These are phyloP conservation scores for Cystobasidium slooffiae DNA, from an alignment of 1,284 basidiomycete genomes.

Conservation along the genomic window DNA sequence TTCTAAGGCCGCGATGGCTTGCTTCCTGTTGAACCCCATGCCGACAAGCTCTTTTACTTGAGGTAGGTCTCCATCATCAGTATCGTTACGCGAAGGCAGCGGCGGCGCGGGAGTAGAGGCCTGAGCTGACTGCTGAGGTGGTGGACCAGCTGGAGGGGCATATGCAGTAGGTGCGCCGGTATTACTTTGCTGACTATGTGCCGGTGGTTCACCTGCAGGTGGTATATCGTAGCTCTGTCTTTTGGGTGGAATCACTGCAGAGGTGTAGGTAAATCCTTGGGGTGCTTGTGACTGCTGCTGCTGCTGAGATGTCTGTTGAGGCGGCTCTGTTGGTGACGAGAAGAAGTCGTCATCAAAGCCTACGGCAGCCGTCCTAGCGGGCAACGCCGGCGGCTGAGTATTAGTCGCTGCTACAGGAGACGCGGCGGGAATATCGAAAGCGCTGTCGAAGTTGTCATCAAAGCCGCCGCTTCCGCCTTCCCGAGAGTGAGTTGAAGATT, in stretches of 20 bases:
- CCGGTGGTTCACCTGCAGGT: slow-evolving; percentile 10
- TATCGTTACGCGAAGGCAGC: slow-evolving; percentile 15
- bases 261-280: not conserved
- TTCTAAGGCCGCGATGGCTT: slow-evolving; percentile 76
- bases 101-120: not conserved
- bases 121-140: slow-evolving; percentile 25
- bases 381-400: slow-evolving; percentile 39
- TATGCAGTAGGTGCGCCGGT: not conserved
- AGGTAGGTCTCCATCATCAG: slow-evolving; percentile 70
- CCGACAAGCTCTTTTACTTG: slow-evolving; percentile 73
- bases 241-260: not conserved
- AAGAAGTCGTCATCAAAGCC: slow-evolving; percentile 45
- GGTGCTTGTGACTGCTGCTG: slow-evolving; percentile 1
- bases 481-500: slow-evolving; percentile 9
- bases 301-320: no score
- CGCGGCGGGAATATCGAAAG: slow-evolving; percentile 44
- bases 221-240: slow-evolving; percentile 9
- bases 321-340: not conserved
- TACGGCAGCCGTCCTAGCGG: slow-evolving; percentile 15
- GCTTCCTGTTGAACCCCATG: slow-evolving; percentile 81
- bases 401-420: slow-evolving; percentile 2
- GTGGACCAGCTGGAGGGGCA: slow-evolving; percentile 26
- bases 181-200: not conserved
- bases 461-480: slow-evolving; percentile 33
- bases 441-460: slow-evolving; percentile 48